Conservation (phyloP, 345 rosid species). For the Erysimum cheiranthoides region DNA sequence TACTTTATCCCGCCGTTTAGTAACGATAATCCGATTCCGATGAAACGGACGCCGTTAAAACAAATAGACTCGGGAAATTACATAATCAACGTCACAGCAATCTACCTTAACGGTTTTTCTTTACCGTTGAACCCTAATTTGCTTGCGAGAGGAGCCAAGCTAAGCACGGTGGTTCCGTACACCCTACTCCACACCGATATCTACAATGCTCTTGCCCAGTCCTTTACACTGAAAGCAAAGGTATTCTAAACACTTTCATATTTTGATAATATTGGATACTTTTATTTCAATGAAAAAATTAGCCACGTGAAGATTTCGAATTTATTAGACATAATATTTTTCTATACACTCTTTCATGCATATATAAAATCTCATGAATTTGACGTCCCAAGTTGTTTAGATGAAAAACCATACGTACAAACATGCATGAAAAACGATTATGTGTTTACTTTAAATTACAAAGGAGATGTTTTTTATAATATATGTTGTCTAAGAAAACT, state of each 20-base stretch:
- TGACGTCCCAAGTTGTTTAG: neutral
- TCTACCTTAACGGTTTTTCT: neutral
- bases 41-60: constrained; percentile 36
- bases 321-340: too few species aligned
- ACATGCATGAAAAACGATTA: neutral
- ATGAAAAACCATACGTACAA: neutral
- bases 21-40: constrained; percentile 5
- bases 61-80: constrained; percentile 29
- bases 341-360: neutral
- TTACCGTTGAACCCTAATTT: neutral
- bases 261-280: neutral
- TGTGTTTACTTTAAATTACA: neutral
- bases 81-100: constrained; percentile 31
- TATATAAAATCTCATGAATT: neutral
- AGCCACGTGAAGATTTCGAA: neutral
- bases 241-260: neutral
- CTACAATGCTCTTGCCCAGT: constrained; percentile 9
- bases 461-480: neutral
- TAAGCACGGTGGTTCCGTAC: constrained; percentile 10
- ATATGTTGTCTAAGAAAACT: neutral
- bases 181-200: neutral
- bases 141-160: neutral
- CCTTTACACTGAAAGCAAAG: constrained; percentile 8
- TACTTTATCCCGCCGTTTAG: constrained; percentile 43
- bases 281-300: neutral